phyloP scores from a whole-genome alignment of 305 asterid species.

The Ruellia speciosa region DNA sequence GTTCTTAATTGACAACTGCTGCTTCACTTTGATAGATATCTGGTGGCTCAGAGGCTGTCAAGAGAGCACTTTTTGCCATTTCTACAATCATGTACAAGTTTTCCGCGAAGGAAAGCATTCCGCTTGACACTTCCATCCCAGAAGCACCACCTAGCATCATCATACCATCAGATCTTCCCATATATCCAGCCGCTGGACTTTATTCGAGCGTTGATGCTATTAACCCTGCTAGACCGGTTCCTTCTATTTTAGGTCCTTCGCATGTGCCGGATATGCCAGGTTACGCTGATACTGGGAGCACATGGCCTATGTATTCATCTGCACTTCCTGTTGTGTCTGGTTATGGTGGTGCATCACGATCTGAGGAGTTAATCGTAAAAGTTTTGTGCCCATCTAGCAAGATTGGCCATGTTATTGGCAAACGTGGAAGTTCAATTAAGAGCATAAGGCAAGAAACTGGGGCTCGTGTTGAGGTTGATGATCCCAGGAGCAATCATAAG shows the following conservation, averaged over 20 bases:
- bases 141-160: slow-evolving; percentile 86
- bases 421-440: slow-evolving; percentile 75
- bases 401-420: slow-evolving; percentile 93
- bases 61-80: slow-evolving; percentile 77
- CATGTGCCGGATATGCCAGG: slow-evolving; percentile 56
- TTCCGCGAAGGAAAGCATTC: slow-evolving; percentile 72
- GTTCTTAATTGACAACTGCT: slow-evolving; percentile 17
- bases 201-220: slow-evolving; percentile 57
- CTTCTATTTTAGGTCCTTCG: slow-evolving; percentile 60
- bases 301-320: slow-evolving; percentile 80
- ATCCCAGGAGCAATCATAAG: slow-evolving; percentile 52
- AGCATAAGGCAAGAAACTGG: slow-evolving; percentile 78
- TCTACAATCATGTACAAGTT: slow-evolving; percentile 90
- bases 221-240: slow-evolving; percentile 43
- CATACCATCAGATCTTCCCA: slow-evolving; percentile 79
- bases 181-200: slow-evolving; percentile 64
- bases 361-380: slow-evolving; percentile 62
- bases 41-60: slow-evolving; percentile 81
- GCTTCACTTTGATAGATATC: slow-evolving; percentile 46
- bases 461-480: slow-evolving; percentile 84
- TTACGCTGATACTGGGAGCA: slow-evolving; percentile 55
- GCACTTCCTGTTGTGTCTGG: slow-evolving; percentile 79
- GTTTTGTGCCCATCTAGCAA: slow-evolving; percentile 67
- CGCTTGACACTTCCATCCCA: slow-evolving; percentile 61
- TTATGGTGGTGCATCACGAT: slow-evolving; percentile 43